Evolutionary conservation across 805 yeast species (phyloP).

Genomic region (Zygosaccharomyces lentus): DNA sequence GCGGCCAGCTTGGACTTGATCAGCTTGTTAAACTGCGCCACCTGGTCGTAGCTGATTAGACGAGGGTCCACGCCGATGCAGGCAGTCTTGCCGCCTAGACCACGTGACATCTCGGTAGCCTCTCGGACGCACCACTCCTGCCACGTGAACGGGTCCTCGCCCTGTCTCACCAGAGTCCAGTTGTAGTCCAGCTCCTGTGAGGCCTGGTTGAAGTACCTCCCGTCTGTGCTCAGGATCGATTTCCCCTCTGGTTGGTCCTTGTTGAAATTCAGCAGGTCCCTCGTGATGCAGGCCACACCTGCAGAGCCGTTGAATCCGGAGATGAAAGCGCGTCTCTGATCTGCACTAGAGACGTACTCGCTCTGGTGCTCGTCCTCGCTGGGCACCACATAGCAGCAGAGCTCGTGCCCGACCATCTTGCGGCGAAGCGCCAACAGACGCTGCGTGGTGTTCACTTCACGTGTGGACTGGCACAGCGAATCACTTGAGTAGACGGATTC

Average conservation of each 20-base stretch:
- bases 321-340: conserved; percentile 77
- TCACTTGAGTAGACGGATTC: conserved; percentile 40
- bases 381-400: conserved; percentile 74
- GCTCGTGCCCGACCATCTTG: conserved; percentile 55
- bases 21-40: conserved; percentile 27
- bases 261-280: conserved; percentile 40
- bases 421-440: conserved; percentile 59
- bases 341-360: conserved; percentile 79
- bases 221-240: conserved; percentile 88
- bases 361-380: conserved; percentile 93
- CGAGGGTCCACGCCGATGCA: conserved; percentile 83
- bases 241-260: conserved; percentile 47
- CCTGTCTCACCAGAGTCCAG: conserved; percentile 82
- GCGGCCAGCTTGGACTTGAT: conserved; percentile 12
- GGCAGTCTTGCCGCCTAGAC: conserved; percentile 38
- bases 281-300: conserved; percentile 82
- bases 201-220: conserved; percentile 92
- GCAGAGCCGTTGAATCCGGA: conserved; percentile 92
- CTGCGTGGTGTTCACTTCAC: conserved; percentile 51
- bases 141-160: conserved; percentile 76
- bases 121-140: conserved; percentile 66
- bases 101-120: conserved; percentile 42
- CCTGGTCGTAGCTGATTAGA: conserved; percentile 49
- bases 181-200: conserved; percentile 69
- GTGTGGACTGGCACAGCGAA: conserved; percentile 35